phyloP scores from a whole-genome alignment of 257 asterid genomes.

The Plantago elongata region DNA sequence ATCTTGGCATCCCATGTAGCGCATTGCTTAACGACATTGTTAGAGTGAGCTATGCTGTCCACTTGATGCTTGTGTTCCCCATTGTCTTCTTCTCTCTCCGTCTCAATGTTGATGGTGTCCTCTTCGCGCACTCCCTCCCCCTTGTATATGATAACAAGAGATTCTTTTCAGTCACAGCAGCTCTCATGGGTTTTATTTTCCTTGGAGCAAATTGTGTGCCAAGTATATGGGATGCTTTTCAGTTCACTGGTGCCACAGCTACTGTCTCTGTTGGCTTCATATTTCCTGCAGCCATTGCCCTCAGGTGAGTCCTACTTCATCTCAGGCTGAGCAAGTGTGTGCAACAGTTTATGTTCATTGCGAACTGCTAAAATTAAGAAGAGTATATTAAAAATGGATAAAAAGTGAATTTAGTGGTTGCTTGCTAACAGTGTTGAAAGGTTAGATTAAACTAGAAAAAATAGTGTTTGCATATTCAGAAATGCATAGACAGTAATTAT shows the following conservation, averaged over 20 bases:
- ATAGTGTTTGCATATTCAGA: too few species aligned
- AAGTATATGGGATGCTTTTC: slow-evolving; percentile 91
- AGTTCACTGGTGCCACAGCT: slow-evolving; percentile 92
- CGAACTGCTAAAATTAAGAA: too few species aligned
- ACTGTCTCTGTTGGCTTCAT: slow-evolving; percentile 77
- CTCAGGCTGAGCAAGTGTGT: neutral
- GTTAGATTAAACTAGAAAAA: too few species aligned
- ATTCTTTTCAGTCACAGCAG: slow-evolving; percentile 52
- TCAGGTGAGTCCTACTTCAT: slow-evolving; percentile 41
- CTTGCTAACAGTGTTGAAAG: too few species aligned
- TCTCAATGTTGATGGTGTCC: slow-evolving; percentile 67
- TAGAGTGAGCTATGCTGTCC: slow-evolving; percentile 77
- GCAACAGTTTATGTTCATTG: neutral
- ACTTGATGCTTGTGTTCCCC: slow-evolving; percentile 85
- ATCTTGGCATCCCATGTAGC: slow-evolving; percentile 68
- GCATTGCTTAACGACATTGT: slow-evolving; percentile 65
- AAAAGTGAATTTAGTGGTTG: too few species aligned
- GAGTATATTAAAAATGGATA: too few species aligned
- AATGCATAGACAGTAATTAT: too few species aligned
- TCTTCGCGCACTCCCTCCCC: slow-evolving; percentile 65
- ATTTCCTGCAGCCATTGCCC: slow-evolving; percentile 77
- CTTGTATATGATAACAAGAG: slow-evolving; percentile 57
- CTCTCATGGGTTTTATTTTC: slow-evolving; percentile 62
- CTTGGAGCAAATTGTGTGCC: slow-evolving; percentile 81
- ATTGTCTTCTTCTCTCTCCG: slow-evolving; percentile 82